Conservation (phyloP, 2,329 filamentous ascomycete genomes). For the Drechmeria coniospora region DNA sequence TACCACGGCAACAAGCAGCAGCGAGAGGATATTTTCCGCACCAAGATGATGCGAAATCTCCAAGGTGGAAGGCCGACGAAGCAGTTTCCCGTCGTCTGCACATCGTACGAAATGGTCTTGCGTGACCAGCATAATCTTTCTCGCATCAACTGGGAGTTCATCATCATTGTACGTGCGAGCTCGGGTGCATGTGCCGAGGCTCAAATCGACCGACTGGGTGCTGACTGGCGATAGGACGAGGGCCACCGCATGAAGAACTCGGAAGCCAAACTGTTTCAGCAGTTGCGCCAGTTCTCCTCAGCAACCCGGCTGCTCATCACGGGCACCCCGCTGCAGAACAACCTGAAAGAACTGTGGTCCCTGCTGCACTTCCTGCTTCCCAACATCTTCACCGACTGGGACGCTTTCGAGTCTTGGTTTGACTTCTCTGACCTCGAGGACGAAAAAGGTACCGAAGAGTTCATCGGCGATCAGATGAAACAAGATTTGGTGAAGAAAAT, state of each 20-base stretch:
- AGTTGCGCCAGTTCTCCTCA: constrained; percentile 76
- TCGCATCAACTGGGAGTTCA: constrained; percentile 89
- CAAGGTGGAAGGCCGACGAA: constrained; percentile 40
- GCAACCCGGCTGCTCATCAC: constrained; percentile 87
- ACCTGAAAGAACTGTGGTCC: constrained; percentile 88
- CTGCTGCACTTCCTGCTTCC: constrained; percentile 85
- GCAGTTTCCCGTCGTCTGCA: constrained; percentile 82
- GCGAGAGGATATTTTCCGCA: constrained; percentile 59
- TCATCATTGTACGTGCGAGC: constrained; percentile 72
- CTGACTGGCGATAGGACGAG: constrained; percentile 49
- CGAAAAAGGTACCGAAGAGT: constrained; percentile 60
- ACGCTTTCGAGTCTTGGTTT: constrained; percentile 91
- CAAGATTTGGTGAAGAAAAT: constrained; percentile 51
- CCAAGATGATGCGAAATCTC: constrained; percentile 55
- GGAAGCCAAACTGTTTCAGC: constrained; percentile 79
- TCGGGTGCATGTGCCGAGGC: too few species aligned
- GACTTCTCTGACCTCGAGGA: constrained; percentile 89
- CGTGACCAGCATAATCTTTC: constrained; percentile 70
- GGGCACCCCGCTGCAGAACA: constrained; percentile 90
- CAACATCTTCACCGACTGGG: constrained; percentile 82
- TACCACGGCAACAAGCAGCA: constrained; percentile 78
- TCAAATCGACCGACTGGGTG: too few species aligned
- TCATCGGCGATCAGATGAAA: constrained; percentile 59
- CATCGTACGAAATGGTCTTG: constrained; percentile 91
- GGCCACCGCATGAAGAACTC: constrained; percentile 96